A percentile compares a stretch with the other conserved stretches of the same genome.
These are phyloP conservation scores for Scutellaria barbata DNA, from an alignment of 257 asterid genomes.

Conservation along the genomic window DNA sequence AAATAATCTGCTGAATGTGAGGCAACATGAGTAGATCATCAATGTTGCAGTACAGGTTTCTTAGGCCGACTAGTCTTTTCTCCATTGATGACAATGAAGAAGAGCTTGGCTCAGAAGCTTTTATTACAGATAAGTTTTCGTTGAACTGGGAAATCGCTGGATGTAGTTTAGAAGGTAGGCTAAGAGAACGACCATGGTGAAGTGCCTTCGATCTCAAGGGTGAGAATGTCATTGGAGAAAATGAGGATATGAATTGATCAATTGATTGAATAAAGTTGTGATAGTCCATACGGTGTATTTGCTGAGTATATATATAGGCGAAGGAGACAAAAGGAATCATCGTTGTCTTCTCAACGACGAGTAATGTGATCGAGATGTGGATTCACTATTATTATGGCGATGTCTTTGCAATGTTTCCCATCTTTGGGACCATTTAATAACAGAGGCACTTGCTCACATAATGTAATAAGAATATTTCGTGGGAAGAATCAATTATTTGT, in stretches of 20 bases:
- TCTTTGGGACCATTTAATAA: neutral
- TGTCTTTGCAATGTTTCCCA: slow-evolving; percentile 37
- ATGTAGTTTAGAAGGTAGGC: slow-evolving; percentile 42
- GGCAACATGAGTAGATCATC: slow-evolving; percentile 39
- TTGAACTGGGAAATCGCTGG: slow-evolving; percentile 39
- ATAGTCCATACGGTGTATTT: neutral
- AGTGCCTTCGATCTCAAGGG: slow-evolving; percentile 48
- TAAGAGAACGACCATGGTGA: slow-evolving; percentile 48
- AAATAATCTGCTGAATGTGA: slow-evolving; percentile 37
- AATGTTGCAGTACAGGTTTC: slow-evolving; percentile 31
- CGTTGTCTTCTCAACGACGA: neutral
- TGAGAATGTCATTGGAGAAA: slow-evolving; percentile 41
- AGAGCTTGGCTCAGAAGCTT: slow-evolving; percentile 30
- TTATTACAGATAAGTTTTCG: slow-evolving; percentile 35
- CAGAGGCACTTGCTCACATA: slow-evolving; percentile 18
- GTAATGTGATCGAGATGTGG: slow-evolving; percentile 25
- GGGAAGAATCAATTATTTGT: neutral
- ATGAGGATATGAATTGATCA: neutral
- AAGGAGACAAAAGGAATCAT: slow-evolving; percentile 16
- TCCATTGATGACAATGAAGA: slow-evolving; percentile 32
- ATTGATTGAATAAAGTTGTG: slow-evolving; percentile 22
- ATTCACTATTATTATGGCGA: slow-evolving; percentile 10
- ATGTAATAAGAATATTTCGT: neutral
- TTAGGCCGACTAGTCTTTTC: slow-evolving; percentile 29
- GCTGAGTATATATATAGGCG: slow-evolving; percentile 2